Conservation (phyloP, 2,329 filamentous ascomycete genomes). For the Amauroascus niger region DNA sequence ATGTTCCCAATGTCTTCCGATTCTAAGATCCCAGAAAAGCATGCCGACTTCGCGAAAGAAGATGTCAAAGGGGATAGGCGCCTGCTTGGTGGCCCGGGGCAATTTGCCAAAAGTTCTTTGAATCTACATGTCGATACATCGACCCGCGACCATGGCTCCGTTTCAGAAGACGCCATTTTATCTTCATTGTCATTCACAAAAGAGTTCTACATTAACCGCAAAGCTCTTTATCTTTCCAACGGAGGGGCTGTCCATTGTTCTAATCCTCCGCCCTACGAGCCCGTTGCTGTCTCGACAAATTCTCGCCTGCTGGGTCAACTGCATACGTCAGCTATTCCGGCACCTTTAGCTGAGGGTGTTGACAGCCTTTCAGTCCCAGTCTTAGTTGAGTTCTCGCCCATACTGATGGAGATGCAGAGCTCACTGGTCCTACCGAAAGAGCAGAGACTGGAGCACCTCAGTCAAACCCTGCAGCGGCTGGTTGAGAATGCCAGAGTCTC, state of each 20-base stretch:
- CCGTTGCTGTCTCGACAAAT: constrained; percentile 34
- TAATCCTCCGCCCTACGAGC: constrained; percentile 36
- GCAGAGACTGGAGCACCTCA: constrained; percentile 30
- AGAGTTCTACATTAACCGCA: constrained; percentile 33
- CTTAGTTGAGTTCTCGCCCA: constrained; percentile 35
- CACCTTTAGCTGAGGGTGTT: constrained; percentile 23
- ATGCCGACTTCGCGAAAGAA: not conserved
- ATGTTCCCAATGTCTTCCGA: constrained; percentile 17
- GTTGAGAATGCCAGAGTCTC: constrained; percentile 35
- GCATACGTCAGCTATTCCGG: constrained; percentile 30
- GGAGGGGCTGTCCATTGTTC: constrained; percentile 31
- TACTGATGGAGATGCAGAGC: constrained; percentile 31
- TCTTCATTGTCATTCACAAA: constrained; percentile 19
- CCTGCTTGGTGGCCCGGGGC: not conserved
- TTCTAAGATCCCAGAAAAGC: not conserved
- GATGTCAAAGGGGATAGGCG: not conserved
- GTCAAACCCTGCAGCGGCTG: constrained; percentile 33
- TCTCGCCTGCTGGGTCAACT: constrained; percentile 35
- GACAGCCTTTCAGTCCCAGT: constrained; percentile 33
- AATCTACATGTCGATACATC: not conserved
- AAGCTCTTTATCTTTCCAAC: constrained; percentile 31
- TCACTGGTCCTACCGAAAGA: constrained; percentile 22
- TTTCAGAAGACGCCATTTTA: constrained; percentile 24
- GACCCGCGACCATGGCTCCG: constrained; percentile 22
- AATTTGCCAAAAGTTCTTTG: constrained; percentile 16